These are phyloP conservation scores for Forsythia suspensa DNA, from an alignment of 257 asterid species.

Conservation along the genomic window DNA sequence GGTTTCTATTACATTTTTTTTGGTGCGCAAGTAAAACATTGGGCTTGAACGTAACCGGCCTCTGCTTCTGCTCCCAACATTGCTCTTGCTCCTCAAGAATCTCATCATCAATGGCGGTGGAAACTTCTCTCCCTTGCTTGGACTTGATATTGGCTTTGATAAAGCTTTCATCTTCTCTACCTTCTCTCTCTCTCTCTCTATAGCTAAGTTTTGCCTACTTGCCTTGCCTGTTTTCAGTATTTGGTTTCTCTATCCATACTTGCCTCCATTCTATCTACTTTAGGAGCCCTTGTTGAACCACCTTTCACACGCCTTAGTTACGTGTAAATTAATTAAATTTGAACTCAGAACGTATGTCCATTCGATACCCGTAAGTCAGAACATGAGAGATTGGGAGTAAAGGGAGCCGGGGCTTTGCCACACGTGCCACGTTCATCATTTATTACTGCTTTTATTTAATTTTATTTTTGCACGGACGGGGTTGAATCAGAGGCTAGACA, in stretches of 20 bases:
- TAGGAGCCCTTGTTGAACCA: too few species aligned
- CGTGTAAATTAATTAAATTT: too few species aligned
- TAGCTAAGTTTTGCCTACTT: background rate
- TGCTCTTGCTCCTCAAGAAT: conserved; percentile 66
- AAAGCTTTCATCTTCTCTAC: conserved; percentile 42
- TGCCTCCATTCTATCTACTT: too few species aligned
- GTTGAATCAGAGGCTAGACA: background rate
- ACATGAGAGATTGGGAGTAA: background rate
- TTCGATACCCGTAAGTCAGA: background rate
- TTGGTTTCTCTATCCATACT: background rate
- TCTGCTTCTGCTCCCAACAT: conserved; percentile 71
- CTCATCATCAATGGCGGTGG: conserved; percentile 88
- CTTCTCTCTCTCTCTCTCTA: too few species aligned
- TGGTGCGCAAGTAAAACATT: conserved; percentile 55
- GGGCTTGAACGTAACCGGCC: conserved; percentile 74
- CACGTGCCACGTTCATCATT: background rate
- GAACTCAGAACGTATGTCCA: too few species aligned
- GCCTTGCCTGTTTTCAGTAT: background rate
- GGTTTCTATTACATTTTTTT: conserved; percentile 23
- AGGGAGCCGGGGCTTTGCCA: background rate
- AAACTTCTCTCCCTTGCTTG: conserved; percentile 67
- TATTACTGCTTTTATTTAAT: background rate
- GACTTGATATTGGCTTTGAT: conserved; percentile 74
- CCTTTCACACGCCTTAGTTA: too few species aligned
- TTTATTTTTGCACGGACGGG: conserved; percentile 27